Conservation (phyloP, 78 protist species). For the Cavenderia fasciculata region DNA sequence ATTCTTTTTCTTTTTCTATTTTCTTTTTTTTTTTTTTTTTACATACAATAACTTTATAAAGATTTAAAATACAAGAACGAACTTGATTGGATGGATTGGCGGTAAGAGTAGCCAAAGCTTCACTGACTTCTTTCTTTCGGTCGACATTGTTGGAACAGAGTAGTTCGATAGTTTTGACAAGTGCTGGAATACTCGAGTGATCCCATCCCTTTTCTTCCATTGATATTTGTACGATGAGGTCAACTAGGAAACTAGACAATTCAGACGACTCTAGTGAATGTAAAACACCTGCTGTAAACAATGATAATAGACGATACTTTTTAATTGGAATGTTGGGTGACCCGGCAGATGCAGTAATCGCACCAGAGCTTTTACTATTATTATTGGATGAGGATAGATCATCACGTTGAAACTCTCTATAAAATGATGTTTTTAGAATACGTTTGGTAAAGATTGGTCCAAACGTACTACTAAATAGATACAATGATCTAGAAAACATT, state of each 20-base stretch:
- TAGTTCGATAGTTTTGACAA: slow-evolving; percentile 54
- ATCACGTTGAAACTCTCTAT: slow-evolving; percentile 52
- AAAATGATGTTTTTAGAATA: slow-evolving; percentile 33
- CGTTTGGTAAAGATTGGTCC: slow-evolving; percentile 45
- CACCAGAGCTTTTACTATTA: neutral
- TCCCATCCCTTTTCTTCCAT: slow-evolving; percentile 76
- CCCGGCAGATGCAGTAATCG: too few relatives aligned
- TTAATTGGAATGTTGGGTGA: slow-evolving; percentile 17
- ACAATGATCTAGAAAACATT: slow-evolving; percentile 18
- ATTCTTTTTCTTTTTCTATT: neutral
- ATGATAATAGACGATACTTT: slow-evolving; percentile 39
- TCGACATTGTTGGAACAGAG: slow-evolving; percentile 59
- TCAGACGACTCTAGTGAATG: slow-evolving; percentile 48
- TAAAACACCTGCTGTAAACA: slow-evolving; percentile 56
- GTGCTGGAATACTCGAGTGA: slow-evolving; percentile 9
- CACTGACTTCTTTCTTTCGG: slow-evolving; percentile 44
- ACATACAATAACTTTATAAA: slow-evolving; percentile 31
- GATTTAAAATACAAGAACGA: slow-evolving; percentile 52
- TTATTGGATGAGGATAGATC: neutral
- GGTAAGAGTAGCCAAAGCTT: slow-evolving; percentile 15
- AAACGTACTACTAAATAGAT: slow-evolving; percentile 20
- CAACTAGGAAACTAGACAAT: slow-evolving; percentile 12
- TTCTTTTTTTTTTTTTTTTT: neutral
- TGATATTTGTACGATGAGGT: slow-evolving; percentile 49
- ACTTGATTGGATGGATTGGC: slow-evolving; percentile 66